phyloP scores from a whole-genome alignment of 441 rosid species.

The Populus hybrid region DNA sequence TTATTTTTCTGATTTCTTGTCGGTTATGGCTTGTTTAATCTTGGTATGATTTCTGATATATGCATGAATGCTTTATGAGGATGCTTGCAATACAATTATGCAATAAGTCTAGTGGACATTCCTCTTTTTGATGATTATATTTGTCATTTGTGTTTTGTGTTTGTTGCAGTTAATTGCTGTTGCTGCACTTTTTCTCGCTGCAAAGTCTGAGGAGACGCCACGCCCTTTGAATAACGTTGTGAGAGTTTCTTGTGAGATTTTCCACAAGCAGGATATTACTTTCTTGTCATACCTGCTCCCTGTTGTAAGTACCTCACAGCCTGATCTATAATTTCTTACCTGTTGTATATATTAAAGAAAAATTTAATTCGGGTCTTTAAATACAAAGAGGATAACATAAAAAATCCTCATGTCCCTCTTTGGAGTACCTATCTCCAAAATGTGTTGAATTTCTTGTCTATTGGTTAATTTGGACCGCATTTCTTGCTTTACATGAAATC shows the following conservation, averaged over 20 bases:
- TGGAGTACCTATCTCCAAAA: neutral
- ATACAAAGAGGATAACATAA: neutral
- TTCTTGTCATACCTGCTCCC: slow-evolving; percentile 61
- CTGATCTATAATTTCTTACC: slow-evolving; percentile 9
- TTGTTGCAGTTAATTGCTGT: slow-evolving; percentile 66
- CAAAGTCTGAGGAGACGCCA: slow-evolving; percentile 80
- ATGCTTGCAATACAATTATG: neutral
- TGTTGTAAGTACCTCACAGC: slow-evolving; percentile 44
- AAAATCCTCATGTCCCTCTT: neutral
- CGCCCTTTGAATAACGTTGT: slow-evolving; percentile 60
- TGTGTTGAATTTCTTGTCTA: neutral
- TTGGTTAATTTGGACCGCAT: neutral
- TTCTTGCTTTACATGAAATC: neutral
- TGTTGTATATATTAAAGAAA: neutral
- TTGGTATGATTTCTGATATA: neutral
- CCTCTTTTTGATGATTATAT: neutral
- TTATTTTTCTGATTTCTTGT: neutral
- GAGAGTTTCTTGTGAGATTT: slow-evolving; percentile 58
- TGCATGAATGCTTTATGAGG: neutral
- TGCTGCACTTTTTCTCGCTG: slow-evolving; percentile 75
- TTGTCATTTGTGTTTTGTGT: slow-evolving; percentile 3
- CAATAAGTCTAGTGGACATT: neutral
- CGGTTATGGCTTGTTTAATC: neutral
- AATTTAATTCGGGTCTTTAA: neutral
- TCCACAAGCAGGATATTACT: slow-evolving; percentile 62